Base-by-base conservation (phyloP, 2,329 filamentous ascomycete genomes). In the Alternaria alternata region DNA sequence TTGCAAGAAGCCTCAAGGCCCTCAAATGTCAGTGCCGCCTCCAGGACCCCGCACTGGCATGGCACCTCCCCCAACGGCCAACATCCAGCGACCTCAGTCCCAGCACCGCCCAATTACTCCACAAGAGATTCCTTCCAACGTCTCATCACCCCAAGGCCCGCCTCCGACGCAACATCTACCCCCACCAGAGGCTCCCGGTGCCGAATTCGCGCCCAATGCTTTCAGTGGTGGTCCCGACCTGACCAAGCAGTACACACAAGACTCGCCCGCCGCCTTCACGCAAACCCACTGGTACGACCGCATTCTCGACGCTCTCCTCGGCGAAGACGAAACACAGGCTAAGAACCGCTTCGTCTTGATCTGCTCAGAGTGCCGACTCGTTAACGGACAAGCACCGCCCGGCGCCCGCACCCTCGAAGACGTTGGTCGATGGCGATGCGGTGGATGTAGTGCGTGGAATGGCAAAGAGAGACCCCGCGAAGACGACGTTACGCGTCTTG, bases 311-410 rank as follows among this genome's bases (percentile, higher is more conserved):
- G 87, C 96, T 0, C 87, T 99, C 26, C 86, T 99, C 0, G 95
- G 95, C 51, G 95, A 99, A 74, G 95, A 99, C 72, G 95, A 99
- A 79, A 96, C 92, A 5, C 89, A 91, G 12, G 88, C 94, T 3
- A 96, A 93, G 81, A 98, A 98, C 78, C 89, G 95, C 18, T 88
- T 97, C 59, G 94, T 89, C 7, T 83, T 99, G 65, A 92, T 99
- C 56, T 99, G 95, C 80, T 79, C 83, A 32, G 84, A 86, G 39
- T 99, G 95, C 77, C 86, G 92, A 30, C 86, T 97, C 1, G 94
- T 99, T 48, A 99, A 99, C 75, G 95, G 96, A 0, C 95, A 97
- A 76, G 95, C 95, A 4, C 94, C 95, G 2, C 94, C 95, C 0
- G 95, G 95, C 1, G 89, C 91, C 0, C 90, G 88, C 68, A 87